Evolutionary conservation across 495 filamentous ascomycete species (phyloP), one percentile per base, ranked within the genome.

Genomic region (Penicillium cinerascens): DNA sequence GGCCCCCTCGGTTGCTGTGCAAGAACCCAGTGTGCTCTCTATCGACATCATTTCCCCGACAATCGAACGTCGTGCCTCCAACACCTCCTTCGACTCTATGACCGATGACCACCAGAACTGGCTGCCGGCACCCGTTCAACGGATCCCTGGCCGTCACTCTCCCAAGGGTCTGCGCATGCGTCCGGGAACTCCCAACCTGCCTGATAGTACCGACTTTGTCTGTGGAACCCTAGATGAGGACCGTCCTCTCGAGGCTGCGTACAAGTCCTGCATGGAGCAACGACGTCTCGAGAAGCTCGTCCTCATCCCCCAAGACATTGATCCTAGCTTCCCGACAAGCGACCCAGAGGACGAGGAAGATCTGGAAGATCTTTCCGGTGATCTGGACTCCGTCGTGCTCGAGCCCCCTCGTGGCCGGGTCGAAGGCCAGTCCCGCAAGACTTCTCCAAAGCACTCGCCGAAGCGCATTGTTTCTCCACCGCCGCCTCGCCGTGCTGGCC

Each of bases 171-270:
- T 16, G 16, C 26, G 65, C 67, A 85, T 89, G 62, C 87, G 86
- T 27, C 79, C 87, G 41, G 78, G 78, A 13, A 90, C 88, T 1
- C 89, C 90, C 10, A 89, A 95, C 51, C 73, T 97, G 7, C 93
- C 93, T 9, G 93, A 98, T 69, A 95, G 91, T 69, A 96, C 91
- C 36, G 95, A 97, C 67, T 98, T 98, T 63, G 93, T 98, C 21
- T 96, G 93, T 63, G 93, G 93, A 44, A 98, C 93, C 13, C 75
- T 98, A 16, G 93, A 97, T 61, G 93, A 98, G 65, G 93, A 98
- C 65, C 86, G 89, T 44, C 87, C 89, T n/a, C 69, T 97, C 36
- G 93, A 98, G 65, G 87, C 88, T 52, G 92, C 89, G 2, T 98
- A 96, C 66, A 82, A 95, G 42, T 89, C 88, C 10, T 88, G 86